These are phyloP conservation scores for Trypanosomatidae sp. DNA, from an alignment of 208 protist genomes.

Conservation along the genomic window DNA sequence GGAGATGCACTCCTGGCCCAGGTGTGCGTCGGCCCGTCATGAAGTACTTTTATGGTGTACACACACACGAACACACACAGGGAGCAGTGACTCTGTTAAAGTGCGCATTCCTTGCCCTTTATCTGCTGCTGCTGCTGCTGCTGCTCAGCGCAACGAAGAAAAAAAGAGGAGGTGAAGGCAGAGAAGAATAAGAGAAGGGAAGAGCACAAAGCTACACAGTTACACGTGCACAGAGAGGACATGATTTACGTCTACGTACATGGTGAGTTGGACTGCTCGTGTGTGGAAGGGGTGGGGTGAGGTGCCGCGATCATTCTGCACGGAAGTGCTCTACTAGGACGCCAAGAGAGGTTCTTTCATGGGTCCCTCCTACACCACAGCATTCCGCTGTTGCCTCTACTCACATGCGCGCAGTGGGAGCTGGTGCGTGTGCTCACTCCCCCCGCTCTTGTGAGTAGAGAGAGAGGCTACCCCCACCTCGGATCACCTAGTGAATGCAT, in stretches of 20 bases:
- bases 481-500: neutral
- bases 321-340: neutral
- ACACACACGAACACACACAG: neutral
- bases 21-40: neutral
- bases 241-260: neutral
- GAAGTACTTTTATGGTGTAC: neutral
- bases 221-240: neutral
- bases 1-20: neutral
- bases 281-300: neutral
- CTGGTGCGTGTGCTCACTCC: neutral
- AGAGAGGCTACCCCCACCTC: neutral
- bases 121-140: too few species aligned
- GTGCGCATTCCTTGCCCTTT: too few species aligned
- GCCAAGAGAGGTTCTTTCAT: neutral
- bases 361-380: neutral
- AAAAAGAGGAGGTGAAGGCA: neutral
- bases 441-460: neutral
- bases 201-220: neutral
- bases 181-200: neutral
- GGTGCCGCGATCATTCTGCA: neutral
- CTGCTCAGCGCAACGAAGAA: too few species aligned
- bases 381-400: neutral
- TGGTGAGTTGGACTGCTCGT: constrained; percentile 1
- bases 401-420: neutral
- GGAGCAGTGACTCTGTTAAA: too few species aligned